phyloP scores from a whole-genome alignment of 345 rosid species.

The Salix koriyanagi region DNA sequence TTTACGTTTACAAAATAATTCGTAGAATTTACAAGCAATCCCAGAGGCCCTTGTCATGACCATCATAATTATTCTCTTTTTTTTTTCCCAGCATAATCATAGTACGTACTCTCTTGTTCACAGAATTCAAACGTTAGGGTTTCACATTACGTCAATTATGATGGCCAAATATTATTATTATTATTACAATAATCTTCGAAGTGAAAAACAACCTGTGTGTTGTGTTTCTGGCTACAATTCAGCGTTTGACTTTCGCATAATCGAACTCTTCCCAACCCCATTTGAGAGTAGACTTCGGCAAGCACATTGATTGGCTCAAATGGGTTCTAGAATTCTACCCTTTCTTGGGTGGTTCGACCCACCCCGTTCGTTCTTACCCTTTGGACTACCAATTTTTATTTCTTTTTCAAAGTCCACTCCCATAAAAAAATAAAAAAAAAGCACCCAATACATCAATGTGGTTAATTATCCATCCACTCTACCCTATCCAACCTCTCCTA shows the following conservation, averaged over 20 bases:
- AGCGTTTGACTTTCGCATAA: not conserved
- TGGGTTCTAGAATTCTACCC: constrained; percentile 2
- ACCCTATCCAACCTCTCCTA: not conserved
- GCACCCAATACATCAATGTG: not conserved
- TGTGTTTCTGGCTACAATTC: not conserved
- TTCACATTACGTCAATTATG: not conserved
- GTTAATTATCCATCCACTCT: not conserved
- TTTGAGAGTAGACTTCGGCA: not conserved
- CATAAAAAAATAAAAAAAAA: not conserved
- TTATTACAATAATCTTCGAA: not conserved
- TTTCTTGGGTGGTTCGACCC: constrained; percentile 26
- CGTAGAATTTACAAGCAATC: not conserved
- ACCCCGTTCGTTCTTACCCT: not conserved
- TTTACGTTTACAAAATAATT: not conserved
- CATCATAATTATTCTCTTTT: not conserved
- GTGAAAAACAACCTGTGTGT: not conserved
- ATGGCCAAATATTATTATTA: not conserved
- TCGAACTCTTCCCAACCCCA: not conserved
- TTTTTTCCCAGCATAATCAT: no score
- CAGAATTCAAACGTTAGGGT: not conserved
- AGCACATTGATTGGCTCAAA: not conserved
- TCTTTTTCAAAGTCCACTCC: constrained; percentile 7
- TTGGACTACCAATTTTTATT: constrained; percentile 3
- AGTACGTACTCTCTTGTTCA: no score
- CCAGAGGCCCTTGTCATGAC: not conserved